Evolutionary conservation across 2,329 filamentous ascomycete genomes (phyloP).

Genomic region (Hypoxylon sp.): DNA sequence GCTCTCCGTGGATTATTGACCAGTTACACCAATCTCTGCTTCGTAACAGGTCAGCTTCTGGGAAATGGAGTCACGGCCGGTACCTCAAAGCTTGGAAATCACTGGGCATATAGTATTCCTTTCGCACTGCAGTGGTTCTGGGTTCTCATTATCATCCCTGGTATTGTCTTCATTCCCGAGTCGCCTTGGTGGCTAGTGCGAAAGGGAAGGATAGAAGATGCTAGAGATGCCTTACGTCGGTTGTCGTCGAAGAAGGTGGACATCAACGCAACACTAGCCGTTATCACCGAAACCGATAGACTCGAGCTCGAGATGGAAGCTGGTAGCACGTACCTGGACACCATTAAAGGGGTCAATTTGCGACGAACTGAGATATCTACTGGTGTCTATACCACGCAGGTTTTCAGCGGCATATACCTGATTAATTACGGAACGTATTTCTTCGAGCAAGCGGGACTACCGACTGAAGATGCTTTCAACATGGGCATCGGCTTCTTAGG

Average conservation of each 20-base stretch:
- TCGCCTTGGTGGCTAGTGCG: slow-evolving; percentile 61
- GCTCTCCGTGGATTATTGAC: slow-evolving; percentile 66
- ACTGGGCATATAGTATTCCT: slow-evolving; percentile 61
- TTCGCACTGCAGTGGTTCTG: slow-evolving; percentile 62
- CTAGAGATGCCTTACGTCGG: slow-evolving; percentile 50
- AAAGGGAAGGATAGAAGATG: slow-evolving; percentile 52
- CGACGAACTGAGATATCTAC: slow-evolving; percentile 64
- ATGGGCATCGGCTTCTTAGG: slow-evolving; percentile 62
- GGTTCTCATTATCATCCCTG: slow-evolving; percentile 55
- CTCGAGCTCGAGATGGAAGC: slow-evolving; percentile 61
- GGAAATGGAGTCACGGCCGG: slow-evolving; percentile 58
- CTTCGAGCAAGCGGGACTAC: slow-evolving; percentile 65
- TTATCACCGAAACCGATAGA: slow-evolving; percentile 66
- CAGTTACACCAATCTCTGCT: slow-evolving; percentile 68
- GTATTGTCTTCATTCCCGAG: slow-evolving; percentile 58
- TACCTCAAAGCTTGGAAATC: slow-evolving; percentile 49
- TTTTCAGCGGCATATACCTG: slow-evolving; percentile 69
- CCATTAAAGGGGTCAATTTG: slow-evolving; percentile 58
- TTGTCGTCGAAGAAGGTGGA: slow-evolving; percentile 59
- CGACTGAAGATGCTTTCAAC: slow-evolving; percentile 58
- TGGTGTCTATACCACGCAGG: slow-evolving; percentile 72
- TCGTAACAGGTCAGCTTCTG: slow-evolving; percentile 68
- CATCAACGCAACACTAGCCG: slow-evolving; percentile 58
- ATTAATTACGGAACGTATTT: slow-evolving; percentile 71
- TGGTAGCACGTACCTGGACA: slow-evolving; percentile 60